phyloP scores from a whole-genome alignment of 2,329 filamentous ascomycete species.

The Beauveria sp. region DNA sequence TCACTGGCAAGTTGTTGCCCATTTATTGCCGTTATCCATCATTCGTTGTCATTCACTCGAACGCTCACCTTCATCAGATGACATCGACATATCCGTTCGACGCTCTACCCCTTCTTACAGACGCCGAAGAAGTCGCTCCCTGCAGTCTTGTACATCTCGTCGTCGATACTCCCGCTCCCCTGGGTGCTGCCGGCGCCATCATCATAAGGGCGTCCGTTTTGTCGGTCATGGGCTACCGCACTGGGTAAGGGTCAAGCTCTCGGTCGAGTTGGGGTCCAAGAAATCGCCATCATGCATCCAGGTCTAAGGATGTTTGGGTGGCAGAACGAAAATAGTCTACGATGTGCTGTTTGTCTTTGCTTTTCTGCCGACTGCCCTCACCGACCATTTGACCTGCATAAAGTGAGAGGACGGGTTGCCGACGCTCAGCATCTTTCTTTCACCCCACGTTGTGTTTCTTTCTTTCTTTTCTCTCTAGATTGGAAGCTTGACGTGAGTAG shows the following conservation, averaged over 20 bases:
- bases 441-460: not conserved
- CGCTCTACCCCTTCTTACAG: slow-evolving; percentile 34
- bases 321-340: not conserved
- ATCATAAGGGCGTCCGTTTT: not conserved
- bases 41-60: no score
- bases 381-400: no score
- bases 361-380: no score
- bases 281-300: not conserved
- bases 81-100: slow-evolving; percentile 38
- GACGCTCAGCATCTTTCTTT: no score
- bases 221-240: not conserved
- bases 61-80: slow-evolving; percentile 31
- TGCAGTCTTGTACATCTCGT: not conserved
- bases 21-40: no score
- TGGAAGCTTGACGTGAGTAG: not conserved
- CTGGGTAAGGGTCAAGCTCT: not conserved
- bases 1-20: no score
- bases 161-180: not conserved
- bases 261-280: not conserved
- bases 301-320: not conserved
- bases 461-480: not conserved
- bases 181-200: not conserved
- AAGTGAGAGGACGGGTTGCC: no score
- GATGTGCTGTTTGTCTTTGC: not conserved
- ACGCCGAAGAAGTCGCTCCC: slow-evolving; percentile 29